Base-by-base conservation (phyloP, 2,329 filamentous ascomycete species). In the Aspergillus pseudonomiae region DNA sequence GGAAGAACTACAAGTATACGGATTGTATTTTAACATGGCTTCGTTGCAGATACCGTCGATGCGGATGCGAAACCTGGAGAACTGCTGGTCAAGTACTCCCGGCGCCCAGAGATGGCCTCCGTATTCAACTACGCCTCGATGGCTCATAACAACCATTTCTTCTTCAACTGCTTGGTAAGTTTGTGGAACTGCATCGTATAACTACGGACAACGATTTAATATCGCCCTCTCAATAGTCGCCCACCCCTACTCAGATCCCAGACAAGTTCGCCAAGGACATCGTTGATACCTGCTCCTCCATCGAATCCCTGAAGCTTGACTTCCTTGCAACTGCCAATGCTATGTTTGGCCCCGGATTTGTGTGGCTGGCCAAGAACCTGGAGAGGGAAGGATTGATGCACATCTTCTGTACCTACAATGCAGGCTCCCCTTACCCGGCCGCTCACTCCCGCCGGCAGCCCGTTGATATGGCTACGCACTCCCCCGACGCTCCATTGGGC, bases 321-420 rank as follows among this genome's bases (percentile, higher is more conserved):
- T 89, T 99, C 79, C 79, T 95, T 74, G 83, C 89, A 68, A 96
- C 91, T 46, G 94, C 94, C 63, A 85, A 88, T 69, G 86, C 89
- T 81, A 97, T 98, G 93, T 98, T 99, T 82, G 95, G 94, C 60
- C 94, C 94, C 0, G 95, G 95, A 68, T 98, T 96, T 81, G 91
- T 98, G 75, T 99, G 95, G 95, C 89, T 99, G 65, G 91, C 97
- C 73, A 87, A 88, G 79, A 75, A 76, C 68, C 73, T 77, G 24
- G 79, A 80, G 59, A 75, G 77, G 62, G 74, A 82, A 28, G 78
- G 82, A 36, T 84, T 79, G 59, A 78, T 83, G 72, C 88, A 89
- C 73, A 86, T 99, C 74, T 85, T 99, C 63, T 86, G 88, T 71
- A 99, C 95, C 62, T 99, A 98, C 83, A 88, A 94, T 65, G 94